Conservation (phyloP, 2,329 filamentous ascomycete genomes). For the Hypoxylon sp. region DNA sequence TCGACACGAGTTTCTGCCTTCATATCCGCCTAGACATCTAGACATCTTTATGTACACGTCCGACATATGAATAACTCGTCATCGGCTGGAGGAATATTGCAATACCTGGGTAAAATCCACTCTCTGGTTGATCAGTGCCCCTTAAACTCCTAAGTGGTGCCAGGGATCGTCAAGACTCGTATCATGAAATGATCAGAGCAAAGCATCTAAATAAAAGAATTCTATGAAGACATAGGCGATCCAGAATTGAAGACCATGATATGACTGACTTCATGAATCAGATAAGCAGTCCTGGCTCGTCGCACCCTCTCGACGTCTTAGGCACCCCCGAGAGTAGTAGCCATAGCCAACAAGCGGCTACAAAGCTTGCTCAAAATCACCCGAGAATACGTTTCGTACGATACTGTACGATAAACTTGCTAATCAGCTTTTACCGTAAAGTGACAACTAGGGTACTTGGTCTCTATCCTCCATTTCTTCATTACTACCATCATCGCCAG, state of each 20-base stretch:
- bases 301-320: background rate
- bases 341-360: background rate
- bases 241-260: background rate
- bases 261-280: background rate
- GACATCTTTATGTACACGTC: background rate
- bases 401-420: background rate
- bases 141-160: background rate
- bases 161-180: background rate
- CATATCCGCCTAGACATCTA: background rate
- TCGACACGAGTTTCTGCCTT: background rate
- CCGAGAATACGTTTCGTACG: background rate
- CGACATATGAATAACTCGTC: background rate
- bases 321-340: background rate
- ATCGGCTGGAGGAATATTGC: background rate
- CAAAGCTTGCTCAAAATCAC: background rate
- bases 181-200: background rate
- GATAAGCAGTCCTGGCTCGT: background rate
- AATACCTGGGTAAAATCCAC: background rate
- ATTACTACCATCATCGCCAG: background rate
- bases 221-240: background rate
- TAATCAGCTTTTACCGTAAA: background rate
- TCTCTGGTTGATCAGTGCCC: background rate
- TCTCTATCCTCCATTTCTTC: background rate
- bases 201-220: background rate
- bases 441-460: constrained; percentile 3